A percentile compares a stretch with the other conserved stretches of the same genome.
Evolutionary conservation across 2,329 filamentous ascomycete genomes (phyloP).

Genomic region (Pseudogymnoascus destructans): DNA sequence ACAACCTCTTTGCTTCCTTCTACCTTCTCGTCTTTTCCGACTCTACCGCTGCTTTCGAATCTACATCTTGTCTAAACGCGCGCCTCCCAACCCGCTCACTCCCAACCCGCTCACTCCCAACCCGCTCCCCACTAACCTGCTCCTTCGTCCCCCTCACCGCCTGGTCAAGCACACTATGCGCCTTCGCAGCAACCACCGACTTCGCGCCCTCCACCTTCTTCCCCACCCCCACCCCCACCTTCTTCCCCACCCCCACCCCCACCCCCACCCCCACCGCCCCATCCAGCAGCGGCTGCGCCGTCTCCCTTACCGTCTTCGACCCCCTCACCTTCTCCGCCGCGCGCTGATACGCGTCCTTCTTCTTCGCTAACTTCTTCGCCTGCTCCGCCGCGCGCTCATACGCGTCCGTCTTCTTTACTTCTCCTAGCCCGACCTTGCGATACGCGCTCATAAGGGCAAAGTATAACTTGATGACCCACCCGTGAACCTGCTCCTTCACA

Average conservation of each 20-base stretch:
- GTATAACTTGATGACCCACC: conserved; percentile 58
- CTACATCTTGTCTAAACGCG: neutral
- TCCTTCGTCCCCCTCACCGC: neutral
- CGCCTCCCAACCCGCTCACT: conserved; percentile 11
- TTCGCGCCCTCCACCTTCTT: neutral
- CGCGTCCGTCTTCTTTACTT: conserved; percentile 14
- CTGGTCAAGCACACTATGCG: conserved; percentile 11
- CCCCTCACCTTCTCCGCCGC: conserved; percentile 12
- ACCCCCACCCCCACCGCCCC: neutral
- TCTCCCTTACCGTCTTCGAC: neutral
- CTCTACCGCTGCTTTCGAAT: neutral
- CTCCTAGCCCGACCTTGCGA: conserved; percentile 29
- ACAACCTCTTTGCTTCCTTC: conserved; percentile 12
- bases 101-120: conserved; percentile 14
- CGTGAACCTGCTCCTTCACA: conserved; percentile 66
- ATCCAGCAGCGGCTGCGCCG: neutral
- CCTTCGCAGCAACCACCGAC: neutral
- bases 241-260: neutral
- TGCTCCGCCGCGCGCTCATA: conserved; percentile 14
- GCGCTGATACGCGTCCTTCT: conserved; percentile 17
- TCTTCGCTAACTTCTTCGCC: conserved; percentile 11
- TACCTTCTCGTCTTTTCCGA: neutral
- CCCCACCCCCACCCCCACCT: neutral
- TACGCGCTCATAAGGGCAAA: conserved; percentile 44
- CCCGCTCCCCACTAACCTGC: neutral